A percentile compares a stretch with the other conserved stretches of the same genome.
Conservation (phyloP, 2,329 filamentous ascomycete genomes). For the Cordyceps cateniannulata region DNA sequence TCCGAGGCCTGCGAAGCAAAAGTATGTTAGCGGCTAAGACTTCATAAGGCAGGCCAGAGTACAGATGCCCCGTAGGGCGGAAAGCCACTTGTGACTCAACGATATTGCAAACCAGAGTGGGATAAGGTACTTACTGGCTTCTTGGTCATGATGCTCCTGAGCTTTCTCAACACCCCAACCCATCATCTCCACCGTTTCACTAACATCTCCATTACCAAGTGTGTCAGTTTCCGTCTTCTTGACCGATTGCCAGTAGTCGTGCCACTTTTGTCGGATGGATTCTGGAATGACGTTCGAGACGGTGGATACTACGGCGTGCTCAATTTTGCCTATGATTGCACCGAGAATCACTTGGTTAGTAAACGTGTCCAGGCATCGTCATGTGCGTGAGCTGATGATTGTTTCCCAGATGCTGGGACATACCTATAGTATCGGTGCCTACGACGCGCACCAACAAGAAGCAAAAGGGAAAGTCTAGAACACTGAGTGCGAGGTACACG, state of each 20-base stretch:
- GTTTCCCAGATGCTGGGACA: conserved; percentile 18
- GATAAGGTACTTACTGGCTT: conserved; percentile 61
- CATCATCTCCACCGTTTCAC: conserved; percentile 43
- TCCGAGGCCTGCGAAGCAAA: conserved; percentile 42
- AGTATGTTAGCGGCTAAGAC: conserved; percentile 18
- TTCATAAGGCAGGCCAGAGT: background rate
- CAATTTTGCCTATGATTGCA: conserved; percentile 43
- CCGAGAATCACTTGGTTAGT: background rate
- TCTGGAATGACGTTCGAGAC: conserved; percentile 55
- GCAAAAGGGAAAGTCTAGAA: conserved; percentile 90
- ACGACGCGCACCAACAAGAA: conserved; percentile 79
- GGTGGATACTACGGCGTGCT: conserved; percentile 59
- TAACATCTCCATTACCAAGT: conserved; percentile 36
- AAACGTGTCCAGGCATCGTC: no score
- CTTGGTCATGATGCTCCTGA: conserved; percentile 51
- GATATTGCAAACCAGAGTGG: background rate
- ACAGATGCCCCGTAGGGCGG: background rate
- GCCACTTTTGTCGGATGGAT: conserved; percentile 47
- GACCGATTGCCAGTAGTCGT: conserved; percentile 41
- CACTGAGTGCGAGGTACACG: conserved; percentile 79
- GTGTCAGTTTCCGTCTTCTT: conserved; percentile 39
- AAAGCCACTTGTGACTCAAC: background rate
- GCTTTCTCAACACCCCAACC: conserved; percentile 59
- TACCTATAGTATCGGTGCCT: conserved; percentile 80
- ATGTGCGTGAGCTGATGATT: background rate